A percentile compares a stretch with the other conserved stretches of the same genome.
Evolutionary conservation across 345 rosid species (phyloP).

Genomic region (Corymbia maculata): DNA sequence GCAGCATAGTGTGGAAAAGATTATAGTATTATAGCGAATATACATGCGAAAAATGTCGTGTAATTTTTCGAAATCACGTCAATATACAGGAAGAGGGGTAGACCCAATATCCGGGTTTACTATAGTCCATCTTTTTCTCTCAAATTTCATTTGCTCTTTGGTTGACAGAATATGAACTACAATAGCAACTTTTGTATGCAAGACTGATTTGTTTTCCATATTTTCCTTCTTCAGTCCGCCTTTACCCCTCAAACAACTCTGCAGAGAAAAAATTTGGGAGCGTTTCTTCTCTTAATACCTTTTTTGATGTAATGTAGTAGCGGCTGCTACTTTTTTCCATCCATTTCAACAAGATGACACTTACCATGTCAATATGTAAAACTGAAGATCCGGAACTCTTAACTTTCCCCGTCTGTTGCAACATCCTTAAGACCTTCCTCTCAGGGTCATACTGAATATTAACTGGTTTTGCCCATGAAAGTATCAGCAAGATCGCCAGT

Average conservation of each 20-base stretch:
- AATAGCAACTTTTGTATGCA: neutral
- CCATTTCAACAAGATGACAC: neutral
- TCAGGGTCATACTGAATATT: neutral
- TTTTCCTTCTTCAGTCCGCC: neutral
- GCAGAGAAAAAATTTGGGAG: neutral
- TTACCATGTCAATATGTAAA: neutral
- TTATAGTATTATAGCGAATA: neutral
- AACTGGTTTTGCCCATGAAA: neutral
- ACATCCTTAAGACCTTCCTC: neutral
- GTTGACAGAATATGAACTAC: neutral
- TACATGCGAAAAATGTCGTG: neutral
- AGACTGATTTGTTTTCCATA: neutral
- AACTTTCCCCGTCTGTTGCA: neutral
- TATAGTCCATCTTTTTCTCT: neutral
- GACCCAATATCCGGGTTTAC: neutral
- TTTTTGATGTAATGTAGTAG: neutral
- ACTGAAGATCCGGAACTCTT: neutral
- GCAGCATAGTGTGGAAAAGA: neutral
- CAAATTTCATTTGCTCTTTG: neutral
- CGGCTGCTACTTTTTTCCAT: neutral
- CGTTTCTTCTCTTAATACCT: neutral
- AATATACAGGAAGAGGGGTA: neutral
- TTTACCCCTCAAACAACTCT: neutral
- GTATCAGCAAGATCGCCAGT: neutral
- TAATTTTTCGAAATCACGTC: neutral